These are phyloP conservation scores for Larix kaempferi DNA, from an alignment of 75 land plant genomes.

Conservation along the genomic window DNA sequence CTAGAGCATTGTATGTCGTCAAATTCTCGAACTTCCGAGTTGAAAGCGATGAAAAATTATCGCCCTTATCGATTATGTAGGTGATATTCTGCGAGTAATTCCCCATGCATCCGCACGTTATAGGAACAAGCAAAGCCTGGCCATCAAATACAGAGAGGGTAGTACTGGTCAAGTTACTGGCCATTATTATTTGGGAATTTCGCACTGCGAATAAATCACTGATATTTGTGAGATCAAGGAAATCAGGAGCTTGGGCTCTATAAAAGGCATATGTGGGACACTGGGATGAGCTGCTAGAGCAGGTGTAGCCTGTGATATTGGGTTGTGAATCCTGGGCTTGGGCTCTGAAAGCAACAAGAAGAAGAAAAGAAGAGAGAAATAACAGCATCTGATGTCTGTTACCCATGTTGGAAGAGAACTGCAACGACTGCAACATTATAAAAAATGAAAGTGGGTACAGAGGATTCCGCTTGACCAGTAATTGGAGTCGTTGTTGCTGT, in stretches of 20 bases:
- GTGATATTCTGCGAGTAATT: slow-evolving; percentile 35
- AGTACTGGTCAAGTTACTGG: slow-evolving; percentile 28
- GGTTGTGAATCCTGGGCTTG: neutral
- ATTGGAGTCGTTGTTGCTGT: too few relatives aligned
- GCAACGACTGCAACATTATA: neutral
- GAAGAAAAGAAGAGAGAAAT: neutral
- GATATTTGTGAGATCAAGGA: slow-evolving; percentile 16
- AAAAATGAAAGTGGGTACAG: neutral
- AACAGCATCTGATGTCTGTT: neutral
- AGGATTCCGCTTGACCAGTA: too few relatives aligned
- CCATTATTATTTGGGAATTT: slow-evolving; percentile 13
- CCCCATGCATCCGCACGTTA: slow-evolving; percentile 53
- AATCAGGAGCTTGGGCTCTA: slow-evolving; percentile 24
- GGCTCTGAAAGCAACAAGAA: neutral
- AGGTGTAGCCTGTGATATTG: slow-evolving; percentile 4
- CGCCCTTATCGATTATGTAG: slow-evolving; percentile 37
- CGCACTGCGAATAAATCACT: slow-evolving; percentile 40
- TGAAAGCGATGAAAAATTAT: slow-evolving; percentile 52
- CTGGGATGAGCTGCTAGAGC: slow-evolving; percentile 4
- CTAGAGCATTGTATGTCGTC: slow-evolving; percentile 44
- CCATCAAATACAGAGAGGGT: slow-evolving; percentile 15
- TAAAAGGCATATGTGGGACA: slow-evolving; percentile 36
- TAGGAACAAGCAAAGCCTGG: slow-evolving; percentile 54
- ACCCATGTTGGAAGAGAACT: neutral
- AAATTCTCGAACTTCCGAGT: slow-evolving; percentile 43